Evolutionary conservation across 495 filamentous ascomycete species (phyloP).

Genomic region (Hypoxylon intermedium): DNA sequence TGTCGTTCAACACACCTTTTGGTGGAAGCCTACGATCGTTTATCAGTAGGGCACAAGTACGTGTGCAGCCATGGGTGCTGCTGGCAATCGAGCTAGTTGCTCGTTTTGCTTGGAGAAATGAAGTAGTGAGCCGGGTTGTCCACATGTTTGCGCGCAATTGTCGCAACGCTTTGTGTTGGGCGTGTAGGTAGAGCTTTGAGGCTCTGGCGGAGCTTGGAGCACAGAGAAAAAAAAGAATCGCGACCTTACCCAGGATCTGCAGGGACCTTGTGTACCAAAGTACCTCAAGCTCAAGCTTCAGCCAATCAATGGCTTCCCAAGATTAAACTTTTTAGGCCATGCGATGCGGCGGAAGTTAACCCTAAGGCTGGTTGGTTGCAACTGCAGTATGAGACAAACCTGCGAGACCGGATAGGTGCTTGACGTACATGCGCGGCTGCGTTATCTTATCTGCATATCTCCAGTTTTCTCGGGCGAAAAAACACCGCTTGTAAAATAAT

Average conservation of each 20-base stretch:
- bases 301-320: constrained; percentile 5
- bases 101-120: constrained; percentile 20
- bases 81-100: constrained; percentile 7
- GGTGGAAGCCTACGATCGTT: constrained; percentile 16
- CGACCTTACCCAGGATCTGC: constrained; percentile 5
- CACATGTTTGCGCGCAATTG: constrained; percentile 33
- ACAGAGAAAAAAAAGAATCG: background rate
- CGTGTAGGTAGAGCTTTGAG: constrained; percentile 13
- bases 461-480: constrained; percentile 31
- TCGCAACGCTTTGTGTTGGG: background rate
- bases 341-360: constrained; percentile 7
- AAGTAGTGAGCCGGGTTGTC: constrained; percentile 28
- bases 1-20: constrained; percentile 22
- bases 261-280: constrained; percentile 1
- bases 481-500: constrained; percentile 38
- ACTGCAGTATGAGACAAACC: constrained; percentile 22
- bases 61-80: constrained; percentile 3
- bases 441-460: background rate
- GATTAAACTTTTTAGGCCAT: background rate
- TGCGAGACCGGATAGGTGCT: background rate
- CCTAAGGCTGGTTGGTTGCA: background rate
- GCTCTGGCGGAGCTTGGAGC: constrained; percentile 9
- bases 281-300: background rate
- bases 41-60: constrained; percentile 8
- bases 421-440: background rate